phyloP scores from a whole-genome alignment of 1,139 yeast genomes.

The Fermentozyma sake region DNA sequence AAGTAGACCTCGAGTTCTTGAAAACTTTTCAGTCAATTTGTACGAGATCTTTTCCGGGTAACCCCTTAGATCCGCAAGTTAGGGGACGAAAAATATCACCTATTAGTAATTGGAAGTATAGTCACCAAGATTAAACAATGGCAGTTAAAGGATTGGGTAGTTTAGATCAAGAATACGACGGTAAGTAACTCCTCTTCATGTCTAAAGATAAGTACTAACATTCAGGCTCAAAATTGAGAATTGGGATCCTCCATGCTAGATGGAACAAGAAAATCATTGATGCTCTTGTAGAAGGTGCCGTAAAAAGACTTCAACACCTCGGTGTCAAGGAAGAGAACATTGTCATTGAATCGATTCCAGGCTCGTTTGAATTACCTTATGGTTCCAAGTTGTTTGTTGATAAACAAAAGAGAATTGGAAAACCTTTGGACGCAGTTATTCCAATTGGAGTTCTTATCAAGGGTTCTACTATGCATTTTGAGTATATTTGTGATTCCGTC shows the following conservation, averaged over 20 bases:
- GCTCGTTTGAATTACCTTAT: slow-evolving; percentile 88
- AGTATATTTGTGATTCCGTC: slow-evolving; percentile 89
- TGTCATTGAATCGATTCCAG: slow-evolving; percentile 81
- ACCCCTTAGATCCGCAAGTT: neutral
- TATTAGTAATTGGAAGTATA: too few relatives aligned
- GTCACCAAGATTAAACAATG: too few relatives aligned
- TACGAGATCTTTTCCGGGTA: neutral
- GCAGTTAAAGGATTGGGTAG: slow-evolving; percentile 79
- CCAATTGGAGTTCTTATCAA: slow-evolving; percentile 94
- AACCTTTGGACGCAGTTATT: slow-evolving; percentile 76
- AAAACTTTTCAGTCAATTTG: too few relatives aligned
- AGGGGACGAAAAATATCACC: too few relatives aligned
- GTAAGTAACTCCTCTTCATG: slow-evolving; percentile 18
- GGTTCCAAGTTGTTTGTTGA: slow-evolving; percentile 59
- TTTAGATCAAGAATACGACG: slow-evolving; percentile 68
- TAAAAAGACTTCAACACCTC: slow-evolving; percentile 50
- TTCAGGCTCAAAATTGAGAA: slow-evolving; percentile 44
- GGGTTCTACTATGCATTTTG: slow-evolving; percentile 98
- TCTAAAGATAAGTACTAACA: neutral
- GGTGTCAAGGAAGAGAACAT: slow-evolving; percentile 79
- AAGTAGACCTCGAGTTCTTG: too few relatives aligned
- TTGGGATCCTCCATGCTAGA: slow-evolving; percentile 92
- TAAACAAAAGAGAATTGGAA: slow-evolving; percentile 38
- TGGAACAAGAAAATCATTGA: slow-evolving; percentile 83
- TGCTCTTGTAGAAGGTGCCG: slow-evolving; percentile 76